Percentiles rank a stretch among this genome's conserved stretches.
These are phyloP conservation scores for Cladosporium sp. DNA, from an alignment of 2,329 filamentous ascomycete genomes.

Conservation along the genomic window DNA sequence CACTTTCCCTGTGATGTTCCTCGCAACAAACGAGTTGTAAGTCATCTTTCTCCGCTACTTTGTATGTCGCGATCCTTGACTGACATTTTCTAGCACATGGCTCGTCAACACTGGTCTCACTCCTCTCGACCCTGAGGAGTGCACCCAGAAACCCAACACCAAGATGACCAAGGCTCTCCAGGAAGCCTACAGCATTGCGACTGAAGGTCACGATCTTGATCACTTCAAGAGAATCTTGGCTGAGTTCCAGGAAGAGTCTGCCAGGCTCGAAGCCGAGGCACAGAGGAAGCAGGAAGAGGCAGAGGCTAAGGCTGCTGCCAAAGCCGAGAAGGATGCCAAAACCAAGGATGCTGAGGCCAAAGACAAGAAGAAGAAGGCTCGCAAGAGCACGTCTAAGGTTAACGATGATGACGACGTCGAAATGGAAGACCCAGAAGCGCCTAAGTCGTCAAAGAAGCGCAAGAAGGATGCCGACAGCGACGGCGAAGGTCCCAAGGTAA, in stretches of 20 bases:
- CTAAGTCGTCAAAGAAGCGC: conserved; percentile 67
- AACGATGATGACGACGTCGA: conserved; percentile 41
- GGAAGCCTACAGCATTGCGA: conserved; percentile 74
- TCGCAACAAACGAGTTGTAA: conserved; percentile 95
- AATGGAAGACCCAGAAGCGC: conserved; percentile 61
- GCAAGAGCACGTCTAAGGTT: conserved; percentile 27
- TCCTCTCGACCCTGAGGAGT: conserved; percentile 67
- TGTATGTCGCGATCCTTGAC: background rate
- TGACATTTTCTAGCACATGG: conserved; percentile 66
- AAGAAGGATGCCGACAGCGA: conserved; percentile 66
- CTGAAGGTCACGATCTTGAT: conserved; percentile 70
- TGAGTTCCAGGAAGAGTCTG: conserved; percentile 50
- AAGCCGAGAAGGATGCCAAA: conserved; percentile 42
- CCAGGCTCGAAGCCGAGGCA: conserved; percentile 32
- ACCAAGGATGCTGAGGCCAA: conserved; percentile 50
- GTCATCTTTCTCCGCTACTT: conserved; percentile 37
- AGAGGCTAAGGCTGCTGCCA: conserved; percentile 37
- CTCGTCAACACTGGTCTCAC: conserved; percentile 78
- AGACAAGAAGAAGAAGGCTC: conserved; percentile 40
- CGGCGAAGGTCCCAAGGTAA: conserved; percentile 64
- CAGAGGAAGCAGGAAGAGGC: conserved; percentile 27
- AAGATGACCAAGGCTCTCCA: conserved; percentile 79
- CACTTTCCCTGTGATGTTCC: conserved; percentile 91
- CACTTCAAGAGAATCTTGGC: conserved; percentile 78
- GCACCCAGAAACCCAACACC: conserved; percentile 63